Conservation (phyloP, 2,329 filamentous ascomycete species). For the Fusarium sp. region DNA sequence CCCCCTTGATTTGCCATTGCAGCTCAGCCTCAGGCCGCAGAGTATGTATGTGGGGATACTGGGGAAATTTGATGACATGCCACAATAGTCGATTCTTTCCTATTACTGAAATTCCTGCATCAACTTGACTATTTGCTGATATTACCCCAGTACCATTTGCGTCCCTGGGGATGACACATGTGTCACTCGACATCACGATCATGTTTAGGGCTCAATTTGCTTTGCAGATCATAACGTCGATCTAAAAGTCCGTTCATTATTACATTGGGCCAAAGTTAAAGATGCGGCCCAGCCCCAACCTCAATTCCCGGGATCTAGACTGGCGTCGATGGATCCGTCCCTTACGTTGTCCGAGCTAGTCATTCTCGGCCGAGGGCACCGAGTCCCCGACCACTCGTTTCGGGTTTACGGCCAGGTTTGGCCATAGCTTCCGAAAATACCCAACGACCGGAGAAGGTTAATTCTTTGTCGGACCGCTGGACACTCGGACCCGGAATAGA, state of each 20-base stretch:
- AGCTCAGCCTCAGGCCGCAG: background rate
- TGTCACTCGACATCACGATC: background rate
- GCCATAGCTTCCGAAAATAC: background rate
- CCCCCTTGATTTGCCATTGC: conserved; percentile 15
- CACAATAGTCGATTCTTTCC: conserved; percentile 9
- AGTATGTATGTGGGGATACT: conserved; percentile 19
- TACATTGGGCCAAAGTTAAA: background rate
- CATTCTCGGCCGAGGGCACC: conserved; percentile 6
- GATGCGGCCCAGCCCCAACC: conserved; percentile 16
- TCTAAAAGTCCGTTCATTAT: background rate
- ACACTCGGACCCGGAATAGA: background rate
- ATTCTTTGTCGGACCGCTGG: conserved; percentile 4
- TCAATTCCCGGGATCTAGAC: conserved; percentile 1
- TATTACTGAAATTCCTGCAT: conserved; percentile 3
- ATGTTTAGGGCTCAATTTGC: background rate
- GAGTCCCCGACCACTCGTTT: background rate
- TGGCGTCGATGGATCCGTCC: conserved; percentile 1
- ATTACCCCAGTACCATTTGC: background rate
- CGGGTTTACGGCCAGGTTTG: background rate
- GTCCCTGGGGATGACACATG: background rate
- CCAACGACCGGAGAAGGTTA: background rate
- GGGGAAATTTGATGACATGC: conserved; percentile 30
- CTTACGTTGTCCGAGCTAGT: background rate
- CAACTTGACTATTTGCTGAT: background rate
- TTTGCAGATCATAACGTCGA: conserved; percentile 10